Base-by-base conservation (phyloP, 108 stramenopile genomes). In the Skeletonema menzelii region DNA sequence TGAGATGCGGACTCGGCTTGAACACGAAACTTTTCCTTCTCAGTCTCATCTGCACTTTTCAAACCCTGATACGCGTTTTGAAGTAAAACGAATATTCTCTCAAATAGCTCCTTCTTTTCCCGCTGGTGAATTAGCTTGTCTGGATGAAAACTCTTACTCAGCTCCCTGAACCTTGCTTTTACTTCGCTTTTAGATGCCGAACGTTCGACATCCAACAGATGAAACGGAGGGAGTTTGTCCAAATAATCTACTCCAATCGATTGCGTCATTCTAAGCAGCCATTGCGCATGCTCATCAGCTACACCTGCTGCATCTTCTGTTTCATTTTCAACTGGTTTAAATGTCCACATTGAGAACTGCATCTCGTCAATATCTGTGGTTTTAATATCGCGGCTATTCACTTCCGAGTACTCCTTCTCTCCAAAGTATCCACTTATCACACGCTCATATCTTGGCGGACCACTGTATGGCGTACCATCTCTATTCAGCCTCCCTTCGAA, bases 181-280 rank as follows among this genome's bases (percentile, higher is more conserved):
- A 83, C 82, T 20, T 74, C 82, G 7, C 27, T 57, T 53, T 79
- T 79, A 19, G 72, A 68, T 10, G 82, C 76, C 7, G 57, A 61
- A 15, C 77, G 72, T 63, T 79, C 82, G 1, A 83, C 77, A 65
- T 79, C 82, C 10, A 83, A 38, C 27, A 83, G 70, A 68, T 82
- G 70, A 76, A 76, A 82, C 0, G 80, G 80, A n/a, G 80, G 49
- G 32, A 82, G 56, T 47, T 82, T 65, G 14, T 68, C 59, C 5
- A 82, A 42, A 55, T 82, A 82, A 44, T 82, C 80, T 22, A 82
- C 76, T 0, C 80, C 80, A 30, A 82, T 82, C 53, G 57, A 30
- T 62, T 67, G 35, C 5, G 76, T 82, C 70, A 77, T 82, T 72
- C 70, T 65, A 30, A 72, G 65, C 11, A 82, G 59, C 80, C 80